Conservation (phyloP, 1,284 basidiomycete genomes). For the Naganishia cerealis region DNA sequence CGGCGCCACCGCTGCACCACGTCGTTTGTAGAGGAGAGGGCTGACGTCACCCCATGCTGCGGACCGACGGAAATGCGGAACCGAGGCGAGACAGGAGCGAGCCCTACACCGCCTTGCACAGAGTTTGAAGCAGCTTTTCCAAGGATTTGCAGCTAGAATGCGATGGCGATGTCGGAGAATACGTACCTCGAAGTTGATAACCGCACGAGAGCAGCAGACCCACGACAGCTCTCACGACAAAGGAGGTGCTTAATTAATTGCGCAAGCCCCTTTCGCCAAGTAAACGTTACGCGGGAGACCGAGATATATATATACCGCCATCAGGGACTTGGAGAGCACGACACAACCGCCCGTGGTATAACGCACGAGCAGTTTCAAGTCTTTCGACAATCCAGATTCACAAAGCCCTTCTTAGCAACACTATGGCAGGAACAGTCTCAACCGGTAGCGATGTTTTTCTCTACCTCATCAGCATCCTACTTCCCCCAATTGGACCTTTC, state of each 20-base stretch:
- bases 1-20: too few species aligned
- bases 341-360: too few species aligned
- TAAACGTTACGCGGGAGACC: too few species aligned
- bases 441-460: conserved; percentile 16
- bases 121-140: too few species aligned
- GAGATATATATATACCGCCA: background rate
- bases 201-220: too few species aligned
- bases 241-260: too few species aligned
- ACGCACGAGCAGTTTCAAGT: too few species aligned
- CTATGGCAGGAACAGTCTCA: conserved; percentile 13
- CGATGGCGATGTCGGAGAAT: background rate
- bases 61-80: conserved; percentile 5
- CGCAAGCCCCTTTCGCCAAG: too few species aligned
- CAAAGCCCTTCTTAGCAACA: background rate
- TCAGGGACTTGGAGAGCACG: too few species aligned
- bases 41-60: conserved; percentile 17
- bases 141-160: too few species aligned
- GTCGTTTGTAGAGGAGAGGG: background rate
- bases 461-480: conserved; percentile 20
- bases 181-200: background rate
- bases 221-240: too few species aligned
- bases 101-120: conserved; percentile 11
- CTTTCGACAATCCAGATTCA: too few species aligned
- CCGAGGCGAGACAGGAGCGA: conserved; percentile 22
- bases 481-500: conserved; percentile 19